Evolutionary conservation across 2,329 filamentous ascomycete species (phyloP).

Genomic region (Neopestalotiopsis clavispora): DNA sequence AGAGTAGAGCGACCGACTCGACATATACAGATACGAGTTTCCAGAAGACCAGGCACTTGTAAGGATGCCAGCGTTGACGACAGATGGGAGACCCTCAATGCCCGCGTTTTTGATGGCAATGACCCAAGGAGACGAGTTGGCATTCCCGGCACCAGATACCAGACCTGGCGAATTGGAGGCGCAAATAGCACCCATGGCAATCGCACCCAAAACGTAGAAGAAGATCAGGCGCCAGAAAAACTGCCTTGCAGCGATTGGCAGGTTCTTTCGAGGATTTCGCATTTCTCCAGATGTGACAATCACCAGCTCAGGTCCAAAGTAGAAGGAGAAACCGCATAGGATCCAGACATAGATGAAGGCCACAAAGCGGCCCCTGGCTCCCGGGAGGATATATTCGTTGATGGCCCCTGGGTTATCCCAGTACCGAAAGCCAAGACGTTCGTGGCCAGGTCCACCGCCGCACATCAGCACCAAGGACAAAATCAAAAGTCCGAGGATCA

Average conservation of each 20-base stretch:
- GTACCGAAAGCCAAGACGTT: constrained; percentile 50
- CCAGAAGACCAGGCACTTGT: constrained; percentile 41
- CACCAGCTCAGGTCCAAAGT: constrained; percentile 72
- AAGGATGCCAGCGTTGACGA: constrained; percentile 78
- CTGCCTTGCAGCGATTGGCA: constrained; percentile 88
- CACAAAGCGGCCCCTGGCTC: constrained; percentile 45
- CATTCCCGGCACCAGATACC: background rate
- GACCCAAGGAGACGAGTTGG: constrained; percentile 84
- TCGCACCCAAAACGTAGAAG: constrained; percentile 86
- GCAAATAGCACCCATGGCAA: constrained; percentile 69
- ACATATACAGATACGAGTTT: constrained; percentile 39
- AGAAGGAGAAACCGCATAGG: constrained; percentile 77
- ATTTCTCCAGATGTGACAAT: constrained; percentile 80
- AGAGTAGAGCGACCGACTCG: constrained; percentile 36
- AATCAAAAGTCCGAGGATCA: constrained; percentile 55
- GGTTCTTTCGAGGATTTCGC: constrained; percentile 77
- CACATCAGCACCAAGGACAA: constrained; percentile 52
- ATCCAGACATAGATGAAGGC: constrained; percentile 67
- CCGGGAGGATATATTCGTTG: constrained; percentile 45
- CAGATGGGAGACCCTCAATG: constrained; percentile 78
- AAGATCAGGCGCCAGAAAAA: constrained; percentile 93
- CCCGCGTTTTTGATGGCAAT: constrained; percentile 86
- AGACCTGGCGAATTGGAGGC: constrained; percentile 56
- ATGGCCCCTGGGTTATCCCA: constrained; percentile 45
- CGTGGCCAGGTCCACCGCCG: constrained; percentile 48